Conservation (phyloP, 129 eudicot genomes). For the sunflower (Helianthus annuus) region HanXRQr2.0-SUNRISE NC_035442.2:171990921-171991420, state of each 20-base stretch:
- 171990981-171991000: background rate
- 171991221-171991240: slow-evolving; percentile 7
- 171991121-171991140: slow-evolving; percentile 5
- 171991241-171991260: background rate
- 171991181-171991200: slow-evolving; percentile 3
- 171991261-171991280: slow-evolving; percentile 20
- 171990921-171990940: slow-evolving; percentile 23
- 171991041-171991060: slow-evolving; percentile 38
- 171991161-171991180: slow-evolving; percentile 14
- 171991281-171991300: slow-evolving; percentile 25
- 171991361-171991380: slow-evolving; percentile 31
- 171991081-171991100: slow-evolving; percentile 1
- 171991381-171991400: slow-evolving; percentile 29
- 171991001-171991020: slow-evolving; percentile 9
- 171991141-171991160: background rate
- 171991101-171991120: slow-evolving; percentile 23
- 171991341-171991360: slow-evolving; percentile 21
- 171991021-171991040: slow-evolving; percentile 2
- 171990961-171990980: slow-evolving; percentile 17
- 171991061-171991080: slow-evolving; percentile 44
- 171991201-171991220: slow-evolving; percentile 21
- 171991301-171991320: slow-evolving; percentile 15
- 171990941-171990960: slow-evolving; percentile 23
- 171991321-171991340: slow-evolving; percentile 29
- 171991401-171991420: slow-evolving; percentile 42